Evolutionary conservation across 2,329 filamentous ascomycete genomes (phyloP).

Genomic region (Pseudogymnoascus sp.): DNA sequence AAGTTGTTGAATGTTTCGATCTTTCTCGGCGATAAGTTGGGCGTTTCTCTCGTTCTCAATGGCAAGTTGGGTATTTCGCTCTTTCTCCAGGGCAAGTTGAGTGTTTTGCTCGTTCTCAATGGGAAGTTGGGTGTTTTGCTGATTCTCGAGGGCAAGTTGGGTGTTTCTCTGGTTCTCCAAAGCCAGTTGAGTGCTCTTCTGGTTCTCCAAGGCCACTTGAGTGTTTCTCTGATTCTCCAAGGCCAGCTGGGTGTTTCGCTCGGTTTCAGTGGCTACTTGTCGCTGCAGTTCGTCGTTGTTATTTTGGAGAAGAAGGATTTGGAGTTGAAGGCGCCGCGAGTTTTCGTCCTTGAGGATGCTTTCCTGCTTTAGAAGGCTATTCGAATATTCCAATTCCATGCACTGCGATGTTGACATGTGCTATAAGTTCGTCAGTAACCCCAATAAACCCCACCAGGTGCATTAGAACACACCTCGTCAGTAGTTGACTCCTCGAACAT

Average conservation of each 20-base stretch:
- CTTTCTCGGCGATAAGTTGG: neutral
- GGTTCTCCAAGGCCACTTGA: neutral
- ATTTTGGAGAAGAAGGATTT: slow-evolving; percentile 63
- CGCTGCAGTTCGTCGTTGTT: slow-evolving; percentile 63
- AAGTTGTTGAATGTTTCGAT: neutral
- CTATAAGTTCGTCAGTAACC: slow-evolving; percentile 16
- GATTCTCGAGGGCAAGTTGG: neutral
- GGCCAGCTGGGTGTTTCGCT: neutral
- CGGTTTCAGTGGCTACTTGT: slow-evolving; percentile 39
- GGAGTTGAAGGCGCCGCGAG: slow-evolving; percentile 59
- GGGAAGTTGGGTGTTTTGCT: neutral
- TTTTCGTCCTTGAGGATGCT: slow-evolving; percentile 69
- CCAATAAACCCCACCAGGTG: neutral
- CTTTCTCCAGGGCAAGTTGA: neutral
- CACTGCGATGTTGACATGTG: slow-evolving; percentile 26
- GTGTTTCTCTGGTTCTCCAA: neutral
- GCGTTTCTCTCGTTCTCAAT: neutral
- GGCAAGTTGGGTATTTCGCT: neutral
- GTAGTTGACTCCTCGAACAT: slow-evolving; percentile 1
- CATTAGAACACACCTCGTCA: neutral
- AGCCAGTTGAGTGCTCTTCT: neutral
- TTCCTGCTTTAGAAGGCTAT: slow-evolving; percentile 55
- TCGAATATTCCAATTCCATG: slow-evolving; percentile 65
- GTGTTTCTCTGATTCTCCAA: neutral
- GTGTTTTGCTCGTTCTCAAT: neutral